Conservation (phyloP, 495 filamentous ascomycete species). For the Hamigera avellanea region DNA sequence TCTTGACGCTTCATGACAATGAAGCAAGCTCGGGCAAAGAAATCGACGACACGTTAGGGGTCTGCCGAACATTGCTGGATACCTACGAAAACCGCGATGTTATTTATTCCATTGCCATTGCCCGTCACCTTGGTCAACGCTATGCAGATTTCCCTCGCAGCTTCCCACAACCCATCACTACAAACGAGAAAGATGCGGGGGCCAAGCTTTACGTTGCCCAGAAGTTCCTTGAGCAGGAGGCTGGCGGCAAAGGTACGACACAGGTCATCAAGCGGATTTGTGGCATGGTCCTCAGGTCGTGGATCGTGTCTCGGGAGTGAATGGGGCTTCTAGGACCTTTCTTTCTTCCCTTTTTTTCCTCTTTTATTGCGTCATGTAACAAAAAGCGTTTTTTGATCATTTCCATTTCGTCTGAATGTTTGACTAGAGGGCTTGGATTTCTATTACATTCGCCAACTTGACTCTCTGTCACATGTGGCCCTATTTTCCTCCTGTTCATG, state of each 20-base stretch:
- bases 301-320: slow-evolving; percentile 35
- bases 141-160: slow-evolving; percentile 53
- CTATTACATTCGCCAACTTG: neutral
- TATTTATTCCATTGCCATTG: slow-evolving; percentile 76
- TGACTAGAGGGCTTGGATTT: neutral
- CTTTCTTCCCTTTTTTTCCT: slow-evolving; percentile 4
- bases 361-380: slow-evolving; percentile 12
- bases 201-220: slow-evolving; percentile 70
- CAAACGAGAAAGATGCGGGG: slow-evolving; percentile 58
- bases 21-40: slow-evolving; percentile 43
- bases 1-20: slow-evolving; percentile 56
- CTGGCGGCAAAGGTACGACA: slow-evolving; percentile 57
- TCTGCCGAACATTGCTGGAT: slow-evolving; percentile 57
- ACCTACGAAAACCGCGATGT: slow-evolving; percentile 83
- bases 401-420: slow-evolving; percentile 7
- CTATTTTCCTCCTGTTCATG: too few relatives aligned
- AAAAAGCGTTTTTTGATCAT: slow-evolving; percentile 10
- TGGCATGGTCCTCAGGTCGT: slow-evolving; percentile 53
- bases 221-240: slow-evolving; percentile 68
- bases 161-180: slow-evolving; percentile 43
- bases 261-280: slow-evolving; percentile 72
- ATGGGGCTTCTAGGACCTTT: neutral
- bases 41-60: slow-evolving; percentile 50
- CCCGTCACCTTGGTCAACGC: slow-evolving; percentile 58
- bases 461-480: too few relatives aligned